Conservation (phyloP, 2,329 filamentous ascomycete species). For the Furcasterigmium sp. region DNA sequence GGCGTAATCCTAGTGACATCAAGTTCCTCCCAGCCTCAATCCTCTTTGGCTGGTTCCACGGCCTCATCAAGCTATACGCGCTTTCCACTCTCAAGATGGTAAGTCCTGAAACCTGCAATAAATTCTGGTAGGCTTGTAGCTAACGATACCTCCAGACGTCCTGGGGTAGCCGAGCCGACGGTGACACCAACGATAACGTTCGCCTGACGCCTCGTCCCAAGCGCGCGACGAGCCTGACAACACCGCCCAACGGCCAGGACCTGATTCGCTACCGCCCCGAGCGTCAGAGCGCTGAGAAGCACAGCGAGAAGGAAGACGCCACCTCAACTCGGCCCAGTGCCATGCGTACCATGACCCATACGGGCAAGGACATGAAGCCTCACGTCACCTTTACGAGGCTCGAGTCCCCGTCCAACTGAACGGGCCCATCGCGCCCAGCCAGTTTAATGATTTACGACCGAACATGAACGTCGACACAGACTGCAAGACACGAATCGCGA, state of each 20-base stretch:
- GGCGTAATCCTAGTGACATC: slow-evolving; percentile 76
- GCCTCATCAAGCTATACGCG: slow-evolving; percentile 86
- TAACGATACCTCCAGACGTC: slow-evolving; percentile 64
- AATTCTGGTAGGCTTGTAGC: slow-evolving; percentile 1
- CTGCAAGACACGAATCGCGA: background rate
- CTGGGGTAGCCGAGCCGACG: slow-evolving; percentile 91
- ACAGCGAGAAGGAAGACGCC: slow-evolving; percentile 2
- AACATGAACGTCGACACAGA: background rate
- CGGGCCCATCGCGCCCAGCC: slow-evolving; percentile 2
- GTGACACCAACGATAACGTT: slow-evolving; percentile 74
- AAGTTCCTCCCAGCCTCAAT: slow-evolving; percentile 79
- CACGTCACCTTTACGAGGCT: slow-evolving; percentile 10
- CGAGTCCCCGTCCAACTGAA: slow-evolving; percentile 2
- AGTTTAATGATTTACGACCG: slow-evolving; percentile 2
- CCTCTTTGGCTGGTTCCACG: slow-evolving; percentile 88
- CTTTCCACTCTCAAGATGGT: slow-evolving; percentile 79
- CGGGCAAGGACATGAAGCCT: slow-evolving; percentile 9
- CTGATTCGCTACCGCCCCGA: slow-evolving; percentile 40
- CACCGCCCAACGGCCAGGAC: slow-evolving; percentile 35
- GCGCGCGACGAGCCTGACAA: slow-evolving; percentile 34
- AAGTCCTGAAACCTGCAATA: slow-evolving; percentile 30
- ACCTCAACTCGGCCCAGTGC: background rate
- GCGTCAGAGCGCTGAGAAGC: slow-evolving; percentile 28
- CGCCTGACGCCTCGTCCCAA: slow-evolving; percentile 53
- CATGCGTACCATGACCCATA: slow-evolving; percentile 4